A percentile compares a stretch with the other conserved stretches of the same genome.
phyloP scores from a whole-genome alignment of 1,284 basidiomycete genomes.

The Ustilago loliicola region DNA sequence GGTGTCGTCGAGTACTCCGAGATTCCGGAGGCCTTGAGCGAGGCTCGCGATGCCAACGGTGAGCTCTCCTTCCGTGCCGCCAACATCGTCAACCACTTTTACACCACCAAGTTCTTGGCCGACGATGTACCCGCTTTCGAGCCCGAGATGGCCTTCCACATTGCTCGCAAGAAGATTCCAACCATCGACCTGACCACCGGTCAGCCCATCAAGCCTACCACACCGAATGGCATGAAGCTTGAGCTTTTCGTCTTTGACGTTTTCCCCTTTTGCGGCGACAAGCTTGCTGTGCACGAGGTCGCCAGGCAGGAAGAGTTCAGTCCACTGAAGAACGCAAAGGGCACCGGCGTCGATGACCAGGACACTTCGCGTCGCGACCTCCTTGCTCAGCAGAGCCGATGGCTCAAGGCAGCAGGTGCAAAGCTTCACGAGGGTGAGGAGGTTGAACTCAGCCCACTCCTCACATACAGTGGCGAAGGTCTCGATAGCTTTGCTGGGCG shows the following conservation, averaged over 20 bases:
- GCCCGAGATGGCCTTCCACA: constrained; percentile 91
- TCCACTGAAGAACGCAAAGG: constrained; percentile 96
- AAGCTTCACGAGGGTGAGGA: constrained; percentile 79
- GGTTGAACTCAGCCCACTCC: constrained; percentile 89
- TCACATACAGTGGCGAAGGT: constrained; percentile 92
- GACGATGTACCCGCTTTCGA: constrained; percentile 83
- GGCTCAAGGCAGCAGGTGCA: constrained; percentile 85
- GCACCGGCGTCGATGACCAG: constrained; percentile 91
- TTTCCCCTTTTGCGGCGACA: constrained; percentile 84
- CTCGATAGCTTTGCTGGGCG: constrained; percentile 84
- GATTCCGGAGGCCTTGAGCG: constrained; percentile 87
- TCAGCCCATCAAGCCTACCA: constrained; percentile 79
- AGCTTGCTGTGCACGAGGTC: constrained; percentile 89
- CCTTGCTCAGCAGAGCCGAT: constrained; percentile 88
- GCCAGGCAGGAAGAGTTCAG: constrained; percentile 91
- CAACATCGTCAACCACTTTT: constrained; percentile 99
- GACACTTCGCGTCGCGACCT: constrained; percentile 90
- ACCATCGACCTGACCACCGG: constrained; percentile 75
- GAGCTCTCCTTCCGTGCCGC: constrained; percentile 87
- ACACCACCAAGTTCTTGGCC: constrained; percentile 88
- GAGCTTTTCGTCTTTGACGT: constrained; percentile 99
- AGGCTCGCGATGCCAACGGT: constrained; percentile 78
- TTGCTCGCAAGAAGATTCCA: constrained; percentile 97
- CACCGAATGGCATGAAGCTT: constrained; percentile 99
- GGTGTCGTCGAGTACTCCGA: constrained; percentile 98